phyloP scores from a whole-genome alignment of 2,329 filamentous ascomycete species.

The Penicillium sp. region DNA sequence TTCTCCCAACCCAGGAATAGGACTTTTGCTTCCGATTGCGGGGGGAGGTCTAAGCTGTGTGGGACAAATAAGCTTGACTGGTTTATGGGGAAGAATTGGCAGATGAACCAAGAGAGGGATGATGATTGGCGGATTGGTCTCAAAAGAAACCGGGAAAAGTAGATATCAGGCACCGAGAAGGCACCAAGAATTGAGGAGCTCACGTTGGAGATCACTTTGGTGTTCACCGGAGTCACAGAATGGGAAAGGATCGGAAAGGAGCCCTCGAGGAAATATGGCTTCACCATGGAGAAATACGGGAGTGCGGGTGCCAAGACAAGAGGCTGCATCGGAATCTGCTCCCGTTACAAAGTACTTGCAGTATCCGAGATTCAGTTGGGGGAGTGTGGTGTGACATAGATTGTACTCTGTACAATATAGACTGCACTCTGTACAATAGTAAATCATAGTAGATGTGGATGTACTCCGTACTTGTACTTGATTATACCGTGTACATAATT shows the following conservation, averaged over 20 bases:
- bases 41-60: conserved; percentile 3
- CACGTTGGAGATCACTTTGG: background rate
- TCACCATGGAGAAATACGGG: background rate
- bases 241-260: conserved; percentile 25
- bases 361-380: no score
- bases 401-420: no score
- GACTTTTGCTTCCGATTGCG: background rate
- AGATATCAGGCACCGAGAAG: background rate
- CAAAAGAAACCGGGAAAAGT: background rate
- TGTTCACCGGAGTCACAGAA: conserved; percentile 26
- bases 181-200: background rate
- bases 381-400: no score
- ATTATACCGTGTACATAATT: background rate
- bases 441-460: no score
- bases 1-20: background rate
- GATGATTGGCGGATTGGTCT: background rate
- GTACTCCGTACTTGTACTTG: background rate
- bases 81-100: background rate
- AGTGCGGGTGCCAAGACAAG: background rate
- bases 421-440: no score
- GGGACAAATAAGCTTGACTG: conserved; percentile 2
- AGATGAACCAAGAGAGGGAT: background rate
- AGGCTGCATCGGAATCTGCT: background rate
- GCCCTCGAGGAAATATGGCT: background rate
- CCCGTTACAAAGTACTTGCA: background rate